Base-by-base conservation (phyloP, 2,329 filamentous ascomycete genomes). In the Alternaria metachromatica region DNA sequence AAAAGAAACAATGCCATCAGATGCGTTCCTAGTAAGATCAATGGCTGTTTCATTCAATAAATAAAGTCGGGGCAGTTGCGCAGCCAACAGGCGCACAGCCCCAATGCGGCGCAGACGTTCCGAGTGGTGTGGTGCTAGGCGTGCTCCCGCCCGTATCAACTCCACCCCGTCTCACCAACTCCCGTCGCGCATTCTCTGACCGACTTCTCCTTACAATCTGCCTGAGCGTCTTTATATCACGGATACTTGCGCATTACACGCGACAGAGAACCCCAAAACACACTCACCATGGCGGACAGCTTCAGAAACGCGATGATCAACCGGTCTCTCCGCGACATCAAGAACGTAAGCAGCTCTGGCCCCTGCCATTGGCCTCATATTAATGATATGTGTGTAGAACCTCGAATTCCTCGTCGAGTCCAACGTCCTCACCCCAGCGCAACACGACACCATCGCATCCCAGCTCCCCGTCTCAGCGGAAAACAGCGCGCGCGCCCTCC, bases 391-490 rank as follows among this genome's bases (percentile, higher is more conserved):
- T 23, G 64, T 74, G 97, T 71, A 97, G 94, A 94, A 97, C 84
- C 91, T 97, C 64, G 94, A 97, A 81, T 92, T 90, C 72, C 92
- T 98, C 65, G 88, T 93, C 71, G 94, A 97, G 79, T 89, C 91
- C 75, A 90, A 90, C 70, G 86, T 94, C 76, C 92, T 98, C 78
- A 89, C 87, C 67, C 89, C 92, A 63, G 83, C 89, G 60, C 89
- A 90, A 76, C 93, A 94, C 78, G 90, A 92, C 75, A 87, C 86
- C 55, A 93, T 97, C 79, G 86, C 90, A 76, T 83, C 85, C 68
- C 87, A 92, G 73, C 89, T 98, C 30, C 95, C 94, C 37, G 82
- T 86, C 69, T 92, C 94, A 77, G 87, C 87, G 15, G 55, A 94
- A 93, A 53, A 82, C 86, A 73, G 90, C 93, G 20, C 69, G 25